These are phyloP conservation scores for Exophiala sp. DNA, from an alignment of 2,329 filamentous ascomycete species.

Conservation along the genomic window DNA sequence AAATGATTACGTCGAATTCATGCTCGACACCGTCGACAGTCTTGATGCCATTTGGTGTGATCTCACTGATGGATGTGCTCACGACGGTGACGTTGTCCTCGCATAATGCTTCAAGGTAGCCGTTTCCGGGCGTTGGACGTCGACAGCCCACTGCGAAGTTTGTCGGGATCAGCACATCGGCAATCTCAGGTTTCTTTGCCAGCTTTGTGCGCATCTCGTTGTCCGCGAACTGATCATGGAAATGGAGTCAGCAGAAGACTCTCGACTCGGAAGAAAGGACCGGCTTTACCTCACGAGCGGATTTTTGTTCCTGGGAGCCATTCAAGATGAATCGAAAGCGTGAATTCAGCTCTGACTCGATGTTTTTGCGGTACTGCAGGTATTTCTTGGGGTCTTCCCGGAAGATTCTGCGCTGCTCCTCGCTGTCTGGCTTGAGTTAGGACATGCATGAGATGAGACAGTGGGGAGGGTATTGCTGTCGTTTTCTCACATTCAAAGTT, in stretches of 20 bases:
- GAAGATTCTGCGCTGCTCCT: conserved; percentile 24
- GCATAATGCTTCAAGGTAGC: conserved; percentile 33
- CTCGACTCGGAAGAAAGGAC: conserved; percentile 38
- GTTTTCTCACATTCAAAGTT: conserved; percentile 33
- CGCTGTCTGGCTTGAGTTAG: conserved; percentile 37
- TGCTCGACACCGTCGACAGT: conserved; percentile 31
- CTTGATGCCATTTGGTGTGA: conserved; percentile 25
- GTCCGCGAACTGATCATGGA: too few species aligned
- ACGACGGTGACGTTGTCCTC: conserved; percentile 32
- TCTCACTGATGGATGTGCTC: background rate
- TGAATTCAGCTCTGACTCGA: conserved; percentile 29
- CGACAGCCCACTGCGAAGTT: conserved; percentile 32
- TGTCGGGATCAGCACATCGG: background rate
- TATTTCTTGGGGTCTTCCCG: conserved; percentile 17
- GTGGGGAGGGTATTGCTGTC: conserved; percentile 23
- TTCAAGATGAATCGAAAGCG: conserved; percentile 18
- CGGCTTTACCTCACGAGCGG: conserved; percentile 29
- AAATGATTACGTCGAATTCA: too few species aligned
- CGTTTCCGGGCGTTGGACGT: conserved; percentile 41
- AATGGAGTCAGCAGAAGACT: too few species aligned
- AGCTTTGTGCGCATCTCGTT: too few species aligned
- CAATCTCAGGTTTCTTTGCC: too few species aligned
- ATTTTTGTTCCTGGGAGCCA: background rate
- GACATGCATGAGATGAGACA: conserved; percentile 37
- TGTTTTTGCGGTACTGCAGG: conserved; percentile 32